A percentile compares a stretch with the other conserved stretches of the same genome.
These are phyloP conservation scores for Pyrrhoderma noxium DNA, from an alignment of 1,284 basidiomycete species.

Conservation along the genomic window DNA sequence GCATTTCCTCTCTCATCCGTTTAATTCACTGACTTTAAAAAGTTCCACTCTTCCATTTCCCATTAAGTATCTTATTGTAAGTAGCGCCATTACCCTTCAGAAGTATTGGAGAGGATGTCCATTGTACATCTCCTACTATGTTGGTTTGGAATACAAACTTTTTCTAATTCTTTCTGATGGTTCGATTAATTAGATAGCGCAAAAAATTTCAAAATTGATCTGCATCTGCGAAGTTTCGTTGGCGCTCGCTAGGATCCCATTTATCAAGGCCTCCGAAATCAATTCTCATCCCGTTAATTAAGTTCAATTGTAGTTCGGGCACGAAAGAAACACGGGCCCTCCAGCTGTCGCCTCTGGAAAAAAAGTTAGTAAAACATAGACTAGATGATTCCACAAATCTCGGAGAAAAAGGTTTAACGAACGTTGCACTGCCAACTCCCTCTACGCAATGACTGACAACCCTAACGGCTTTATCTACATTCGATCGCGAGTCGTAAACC, in stretches of 20 bases:
- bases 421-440: conserved; percentile 70
- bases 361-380: neutral
- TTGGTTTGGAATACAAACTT: too few relatives aligned
- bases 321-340: conserved; percentile 61
- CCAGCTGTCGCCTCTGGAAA: conserved; percentile 62
- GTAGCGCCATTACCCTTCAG: too few relatives aligned
- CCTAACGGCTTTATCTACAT: conserved; percentile 54
- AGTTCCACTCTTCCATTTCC: too few relatives aligned
- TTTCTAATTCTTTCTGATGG: too few relatives aligned
- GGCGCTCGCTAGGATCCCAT: conserved; percentile 58
- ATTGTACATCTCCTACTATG: too few relatives aligned
- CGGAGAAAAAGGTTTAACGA: conserved; percentile 26
- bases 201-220: neutral
- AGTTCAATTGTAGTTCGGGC: conserved; percentile 62
- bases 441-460: conserved; percentile 54
- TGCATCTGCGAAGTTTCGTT: conserved; percentile 52
- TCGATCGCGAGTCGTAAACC: conserved; percentile 66
- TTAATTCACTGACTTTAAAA: neutral
- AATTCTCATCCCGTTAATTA: conserved; percentile 58
- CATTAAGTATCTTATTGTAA: too few relatives aligned
- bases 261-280: conserved; percentile 69
- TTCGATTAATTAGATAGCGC: too few relatives aligned
- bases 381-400: neutral
- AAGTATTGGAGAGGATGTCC: too few relatives aligned
- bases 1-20: too few relatives aligned